Evolutionary conservation across 2,329 filamentous ascomycete species (phyloP), one percentile per base, ranked within the genome.

Genomic region (Claviceps fusiformis): DNA sequence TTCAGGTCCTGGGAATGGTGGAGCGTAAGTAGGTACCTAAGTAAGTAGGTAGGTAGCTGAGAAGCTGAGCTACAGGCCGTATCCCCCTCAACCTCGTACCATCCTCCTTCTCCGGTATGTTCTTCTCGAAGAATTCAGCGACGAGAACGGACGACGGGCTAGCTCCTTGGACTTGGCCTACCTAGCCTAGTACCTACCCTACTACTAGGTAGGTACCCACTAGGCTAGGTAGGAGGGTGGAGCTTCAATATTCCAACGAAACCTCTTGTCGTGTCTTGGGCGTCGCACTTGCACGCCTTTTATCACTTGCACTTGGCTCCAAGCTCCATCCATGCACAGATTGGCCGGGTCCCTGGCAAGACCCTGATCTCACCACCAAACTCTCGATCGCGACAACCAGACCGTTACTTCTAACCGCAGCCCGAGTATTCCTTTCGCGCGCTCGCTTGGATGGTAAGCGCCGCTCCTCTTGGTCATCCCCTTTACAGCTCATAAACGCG

Each of bases 341-440:
- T 35, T 41, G 17, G 43, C 27, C n/a, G 13, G 13, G 41, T 24
- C 17, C 43, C 29, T 43, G 17, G 41, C 31, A 49, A 44, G 57
- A 65, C 64, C 64, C 61, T 64, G 62, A 66, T 63, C 62, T 59
- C 61, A 60, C 56, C 62, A 60, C 58, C 59, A 58, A 59, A 62
- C 64, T 64, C 65, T 67, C 65, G 65, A 68, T 68, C 58, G 58
- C 57, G 49, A 55, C 46, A 15, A 27, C 6, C 11, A 19, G 19
- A 19, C 19, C 19, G 50, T 52, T 44, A n/a, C 39, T 31, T 13
- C 24, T 19, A 17, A 2, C 41, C 13, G 8, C n/a, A 19, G 19
- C 19, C 19, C n/a, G 17, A 29, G 27, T 35, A 15, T 50, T 31
- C 19, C 35, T 50, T 44, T 31, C 10, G 35, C 37, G 41, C 41